Conservation (phyloP, 208 protist species). For the Porcisia hertigi region DNA sequence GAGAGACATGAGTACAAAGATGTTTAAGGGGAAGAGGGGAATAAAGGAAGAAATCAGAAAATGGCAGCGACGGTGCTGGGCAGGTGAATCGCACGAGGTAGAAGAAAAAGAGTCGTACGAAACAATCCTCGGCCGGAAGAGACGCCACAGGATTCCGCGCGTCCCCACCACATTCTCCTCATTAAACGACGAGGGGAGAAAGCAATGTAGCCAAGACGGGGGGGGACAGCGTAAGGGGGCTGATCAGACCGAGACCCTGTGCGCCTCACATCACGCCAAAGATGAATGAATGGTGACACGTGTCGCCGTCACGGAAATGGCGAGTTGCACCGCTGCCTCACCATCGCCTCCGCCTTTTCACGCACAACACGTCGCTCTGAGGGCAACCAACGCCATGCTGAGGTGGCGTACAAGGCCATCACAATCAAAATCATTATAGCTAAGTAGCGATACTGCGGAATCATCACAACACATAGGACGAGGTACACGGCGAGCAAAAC, state of each 20-base stretch:
- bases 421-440: conserved; percentile 20
- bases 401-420: conserved; percentile 14
- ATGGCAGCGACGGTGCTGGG: background rate
- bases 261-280: conserved; percentile 5
- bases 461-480: conserved; percentile 13
- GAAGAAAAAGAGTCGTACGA: background rate
- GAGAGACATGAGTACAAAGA: too few species aligned
- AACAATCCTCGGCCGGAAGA: background rate
- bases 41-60: too few species aligned
- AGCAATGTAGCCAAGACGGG: background rate
- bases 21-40: too few species aligned
- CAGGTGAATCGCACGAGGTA: background rate
- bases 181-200: background rate
- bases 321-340: background rate
- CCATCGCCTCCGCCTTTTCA: conserved; percentile 20
- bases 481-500: conserved; percentile 24
- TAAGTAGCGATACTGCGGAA: conserved; percentile 29
- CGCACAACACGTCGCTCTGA: conserved; percentile 24
- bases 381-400: conserved; percentile 29
- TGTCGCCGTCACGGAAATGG: background rate
- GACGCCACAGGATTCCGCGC: background rate
- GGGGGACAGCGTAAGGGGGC: background rate
- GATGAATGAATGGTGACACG: background rate
- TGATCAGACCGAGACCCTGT: background rate
- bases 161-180: background rate